Evolutionary conservation across 78 protist genomes (phyloP), one percentile per base, ranked within the genome.

Genomic region (Chrysochromulina tobinii): DNA sequence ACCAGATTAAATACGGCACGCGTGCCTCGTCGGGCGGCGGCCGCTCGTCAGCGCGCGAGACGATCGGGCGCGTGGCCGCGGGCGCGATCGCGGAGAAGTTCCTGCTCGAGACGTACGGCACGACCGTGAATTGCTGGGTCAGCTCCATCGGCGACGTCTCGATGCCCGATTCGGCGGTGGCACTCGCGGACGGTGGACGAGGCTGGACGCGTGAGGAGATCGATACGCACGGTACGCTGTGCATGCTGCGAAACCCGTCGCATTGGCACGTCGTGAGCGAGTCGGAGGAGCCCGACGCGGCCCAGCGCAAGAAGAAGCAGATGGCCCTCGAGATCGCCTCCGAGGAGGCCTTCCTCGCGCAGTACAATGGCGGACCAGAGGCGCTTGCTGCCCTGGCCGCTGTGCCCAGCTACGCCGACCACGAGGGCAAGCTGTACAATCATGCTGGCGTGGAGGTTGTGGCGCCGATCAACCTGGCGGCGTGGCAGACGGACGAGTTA

Each of bases 21-120:
- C 61, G 58, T 14, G 81, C 93, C 0, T 54, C 75, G 18, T 85
- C 90, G 2, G 97, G 97, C 21, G 97, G 97, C 64, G 96, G 97
- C 58, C 91, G 97, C 38, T 81, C 95, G 6, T 72, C 91, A 2
- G 96, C 97, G 2, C 84, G 97, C 15, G 97, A 96, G 66, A 96
- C 97, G 12, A 67, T 59, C 21, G 93, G 95, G 1, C 93, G 96
- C 20, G 97, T 96, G 25, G 96, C 96, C 0, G 96, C 96, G 1
- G 97, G 96, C 23, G 97, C 94, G 5, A 88, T 96, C n/a, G 97
- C 97, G 5, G 97, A 96, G 75, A 93, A 93, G 79, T 96, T 85
- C 91, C 90, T 96, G 84, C 15, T 1, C 1, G 68, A 72, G 69
- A n/a, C 57, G 17, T 96, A 58, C 53, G 93, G 90, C 48, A 50